Conservation (phyloP, 805 yeast genomes). For the Wickerhamomyces subpelliculosus region DNA sequence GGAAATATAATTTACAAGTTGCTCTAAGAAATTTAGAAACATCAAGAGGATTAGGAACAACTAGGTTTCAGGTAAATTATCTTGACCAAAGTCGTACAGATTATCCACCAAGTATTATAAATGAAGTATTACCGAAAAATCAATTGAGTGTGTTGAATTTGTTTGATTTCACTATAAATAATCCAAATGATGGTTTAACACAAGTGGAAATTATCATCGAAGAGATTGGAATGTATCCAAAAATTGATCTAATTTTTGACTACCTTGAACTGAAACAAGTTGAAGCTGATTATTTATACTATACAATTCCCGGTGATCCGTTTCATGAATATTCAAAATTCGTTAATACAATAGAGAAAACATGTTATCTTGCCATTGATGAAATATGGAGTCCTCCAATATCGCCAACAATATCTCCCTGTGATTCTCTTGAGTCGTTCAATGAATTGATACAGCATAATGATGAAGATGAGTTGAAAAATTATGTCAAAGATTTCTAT, state of each 20-base stretch:
- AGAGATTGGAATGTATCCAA: constrained; percentile 48
- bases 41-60: constrained; percentile 45
- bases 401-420: not conserved
- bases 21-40: constrained; percentile 5
- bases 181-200: constrained; percentile 10
- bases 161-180: constrained; percentile 36
- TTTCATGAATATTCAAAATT: not conserved
- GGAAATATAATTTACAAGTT: constrained; percentile 16
- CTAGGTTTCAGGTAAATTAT: constrained; percentile 41
- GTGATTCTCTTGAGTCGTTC: not conserved
- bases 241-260: constrained; percentile 42
- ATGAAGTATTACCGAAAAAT: constrained; percentile 48
- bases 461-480: not conserved
- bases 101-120: constrained; percentile 51
- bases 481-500: not conserved
- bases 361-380: constrained; percentile 1
- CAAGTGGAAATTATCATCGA: constrained; percentile 42
- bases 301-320: constrained; percentile 1
- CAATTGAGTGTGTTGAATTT: constrained; percentile 43
- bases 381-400: not conserved
- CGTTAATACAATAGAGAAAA: constrained; percentile 1
- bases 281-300: constrained; percentile 6
- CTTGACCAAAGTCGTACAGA: constrained; percentile 22
- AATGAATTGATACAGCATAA: not conserved
- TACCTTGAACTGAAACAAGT: constrained; percentile 29